phyloP scores from a whole-genome alignment of 2,329 filamentous ascomycete species.

The Diaporthe sp. region DNA sequence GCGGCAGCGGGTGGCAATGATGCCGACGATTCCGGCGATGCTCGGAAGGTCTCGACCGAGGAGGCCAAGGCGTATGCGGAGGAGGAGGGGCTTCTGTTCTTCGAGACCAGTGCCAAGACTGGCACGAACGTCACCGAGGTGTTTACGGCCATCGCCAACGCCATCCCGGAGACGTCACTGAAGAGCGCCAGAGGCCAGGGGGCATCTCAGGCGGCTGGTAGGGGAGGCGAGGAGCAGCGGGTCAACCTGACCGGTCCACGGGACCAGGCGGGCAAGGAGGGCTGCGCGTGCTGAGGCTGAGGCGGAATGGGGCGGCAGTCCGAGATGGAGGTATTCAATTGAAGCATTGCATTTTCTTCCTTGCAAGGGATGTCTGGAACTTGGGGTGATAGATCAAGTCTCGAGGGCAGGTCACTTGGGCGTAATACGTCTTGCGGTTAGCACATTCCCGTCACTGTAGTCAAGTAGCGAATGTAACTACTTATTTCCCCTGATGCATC shows the following conservation, averaged over 20 bases:
- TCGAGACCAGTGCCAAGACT: conserved; percentile 98
- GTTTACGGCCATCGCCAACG: conserved; percentile 97
- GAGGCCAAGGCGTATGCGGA: conserved; percentile 95
- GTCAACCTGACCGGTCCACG: conserved; percentile 85
- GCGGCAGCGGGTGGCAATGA: conserved; percentile 62
- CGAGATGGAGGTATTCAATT: conserved; percentile 38
- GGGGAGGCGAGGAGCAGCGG: conserved; percentile 77
- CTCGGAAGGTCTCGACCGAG: conserved; percentile 89
- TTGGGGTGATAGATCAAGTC: conserved; percentile 30
- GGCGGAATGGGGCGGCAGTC: neutral
- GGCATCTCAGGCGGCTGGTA: conserved; percentile 69
- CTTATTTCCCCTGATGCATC: conserved; percentile 18
- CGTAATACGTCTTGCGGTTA: conserved; percentile 37
- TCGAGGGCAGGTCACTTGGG: conserved; percentile 41
- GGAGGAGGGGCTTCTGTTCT: conserved; percentile 94
- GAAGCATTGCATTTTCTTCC: conserved; percentile 40
- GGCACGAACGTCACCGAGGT: conserved; percentile 95
- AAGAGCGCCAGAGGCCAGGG: conserved; percentile 87
- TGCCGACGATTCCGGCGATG: conserved; percentile 77
- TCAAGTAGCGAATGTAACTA: conserved; percentile 41
- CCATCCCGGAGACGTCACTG: conserved; percentile 95
- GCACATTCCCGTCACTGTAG: conserved; percentile 22
- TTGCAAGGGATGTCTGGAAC: conserved; percentile 6
- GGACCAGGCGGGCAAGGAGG: conserved; percentile 85
- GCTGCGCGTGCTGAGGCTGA: conserved; percentile 82